Percentiles rank a stretch among this genome's conserved stretches.
These are phyloP conservation scores for Helotiales sp. DNA, from an alignment of 2,329 filamentous ascomycete genomes.

Conservation along the genomic window DNA sequence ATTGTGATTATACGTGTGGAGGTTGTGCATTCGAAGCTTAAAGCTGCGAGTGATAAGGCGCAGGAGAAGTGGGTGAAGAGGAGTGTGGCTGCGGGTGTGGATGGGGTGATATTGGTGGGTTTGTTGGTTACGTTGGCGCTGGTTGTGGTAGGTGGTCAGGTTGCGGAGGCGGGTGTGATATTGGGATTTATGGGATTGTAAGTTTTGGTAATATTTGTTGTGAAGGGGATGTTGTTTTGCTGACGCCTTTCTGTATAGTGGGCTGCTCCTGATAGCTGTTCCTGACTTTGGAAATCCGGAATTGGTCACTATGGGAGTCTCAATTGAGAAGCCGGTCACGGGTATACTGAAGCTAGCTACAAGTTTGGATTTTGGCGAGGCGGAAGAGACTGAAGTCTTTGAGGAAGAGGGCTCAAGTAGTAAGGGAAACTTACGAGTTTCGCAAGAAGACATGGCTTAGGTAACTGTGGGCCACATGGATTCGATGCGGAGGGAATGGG, in stretches of 20 bases:
- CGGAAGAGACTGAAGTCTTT: conserved; percentile 13
- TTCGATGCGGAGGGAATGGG: background rate
- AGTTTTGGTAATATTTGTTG: conserved; percentile 5
- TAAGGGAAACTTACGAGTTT: background rate
- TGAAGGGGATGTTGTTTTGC: background rate
- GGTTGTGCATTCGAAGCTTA: conserved; percentile 31
- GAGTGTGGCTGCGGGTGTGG: conserved; percentile 13
- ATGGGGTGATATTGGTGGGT: conserved; percentile 28
- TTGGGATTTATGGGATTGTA: conserved; percentile 31
- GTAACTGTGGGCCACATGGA: background rate
- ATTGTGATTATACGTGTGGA: conserved; percentile 29
- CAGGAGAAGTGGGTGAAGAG: conserved; percentile 29
- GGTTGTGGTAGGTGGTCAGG: conserved; percentile 5
- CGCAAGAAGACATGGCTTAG: background rate
- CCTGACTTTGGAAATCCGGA: conserved; percentile 28
- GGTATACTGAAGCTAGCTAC: conserved; percentile 27
- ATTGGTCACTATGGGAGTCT: conserved; percentile 23
- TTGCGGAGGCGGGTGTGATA: conserved; percentile 22
- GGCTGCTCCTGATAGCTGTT: conserved; percentile 26
- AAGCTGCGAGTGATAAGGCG: conserved; percentile 20
- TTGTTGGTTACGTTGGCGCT: conserved; percentile 27
- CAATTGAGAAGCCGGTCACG: conserved; percentile 21
- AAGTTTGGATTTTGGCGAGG: conserved; percentile 27
- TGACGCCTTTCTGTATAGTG: conserved; percentile 16
- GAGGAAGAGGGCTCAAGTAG: background rate